Base-by-base conservation (phyloP, 768 basidiomycete species). In the Boletus vermiculosoides region DNA sequence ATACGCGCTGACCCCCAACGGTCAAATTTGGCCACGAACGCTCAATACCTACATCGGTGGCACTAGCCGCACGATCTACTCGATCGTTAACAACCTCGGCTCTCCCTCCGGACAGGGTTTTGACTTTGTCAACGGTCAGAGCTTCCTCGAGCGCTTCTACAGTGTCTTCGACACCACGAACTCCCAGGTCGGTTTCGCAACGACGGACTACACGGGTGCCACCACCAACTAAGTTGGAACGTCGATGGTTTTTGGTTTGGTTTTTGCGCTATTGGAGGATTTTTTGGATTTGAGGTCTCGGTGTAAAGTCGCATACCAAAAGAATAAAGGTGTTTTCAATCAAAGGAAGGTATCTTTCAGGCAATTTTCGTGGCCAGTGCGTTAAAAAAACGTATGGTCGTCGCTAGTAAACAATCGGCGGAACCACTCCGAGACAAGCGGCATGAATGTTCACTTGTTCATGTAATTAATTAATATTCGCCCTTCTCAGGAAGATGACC, bases 61-160 rank as follows among this genome's bases (percentile, higher is more conserved):
- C 36, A 66, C 56, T 8, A 37, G 63, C 0, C 44, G 60, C 57
- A 51, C 58, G 55, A 68, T 81, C 33, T 80, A 80, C 65, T 69
- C 74, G 31, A 64, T 78, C 50, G 71, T 77, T 18, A 48, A 37
- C 45, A 31, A 74, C 65, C 58, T 79, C 37, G 83, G 82, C 31
- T 60, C 71, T 1, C 59, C 62, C 31, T 65, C 73, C 11, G 81
- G 79, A 46, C 20, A 74, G 57, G 83, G 81, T 15, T 67, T 84
- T 18, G 80, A 83, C 71, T 83, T 84, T 59, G 75, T 85, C 67
- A 77, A 83, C 67, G 81, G 83, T 18, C 75, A 73, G 63, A 62
- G 70, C 5, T 85, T 82, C 77, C 73, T 85, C 28, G 77, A 82
- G 70, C 82, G 86, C 16, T 87, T 83, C 78, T 87, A 87, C 73